Percentiles rank a stretch among this genome's conserved stretches.
These are phyloP conservation scores for Beta vulgaris DNA, from an alignment of 148 eudicot genomes.

Conservation along the genomic window DNA sequence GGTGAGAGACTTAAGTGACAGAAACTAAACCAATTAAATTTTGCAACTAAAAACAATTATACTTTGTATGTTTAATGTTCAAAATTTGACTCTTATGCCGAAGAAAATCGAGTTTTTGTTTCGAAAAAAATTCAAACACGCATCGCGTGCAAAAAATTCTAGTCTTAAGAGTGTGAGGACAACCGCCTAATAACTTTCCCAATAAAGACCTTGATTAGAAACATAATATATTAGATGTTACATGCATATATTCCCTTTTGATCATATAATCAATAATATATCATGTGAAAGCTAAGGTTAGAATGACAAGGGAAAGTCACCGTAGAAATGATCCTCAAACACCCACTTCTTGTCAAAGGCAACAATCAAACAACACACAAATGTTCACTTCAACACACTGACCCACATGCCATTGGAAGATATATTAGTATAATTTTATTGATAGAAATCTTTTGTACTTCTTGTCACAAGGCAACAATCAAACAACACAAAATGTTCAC, in stretches of 20 bases:
- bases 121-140: no score
- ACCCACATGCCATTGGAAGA: neutral
- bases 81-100: no score
- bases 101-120: no score
- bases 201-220: slow-evolving; percentile 16
- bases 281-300: slow-evolving; percentile 6
- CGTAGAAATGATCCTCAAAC: slow-evolving; percentile 16
- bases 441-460: no score
- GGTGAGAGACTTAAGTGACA: no score
- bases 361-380: slow-evolving; percentile 2
- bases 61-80: no score
- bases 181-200: slow-evolving; percentile 9
- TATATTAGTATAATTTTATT: no score
- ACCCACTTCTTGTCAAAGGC: slow-evolving; percentile 8
- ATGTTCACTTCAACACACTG: neutral
- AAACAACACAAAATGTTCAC: slow-evolving; percentile 1
- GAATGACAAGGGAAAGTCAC: slow-evolving; percentile 13
- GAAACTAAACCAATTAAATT: no score
- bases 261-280: neutral
- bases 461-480: neutral
- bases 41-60: no score
- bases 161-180: no score
- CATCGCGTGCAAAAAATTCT: no score
- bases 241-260: slow-evolving; percentile 6
- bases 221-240: slow-evolving; percentile 14